phyloP scores from a whole-genome alignment of 371 early-diverging fungal genomes.

The Quaeritorhiza haematococci region DNA sequence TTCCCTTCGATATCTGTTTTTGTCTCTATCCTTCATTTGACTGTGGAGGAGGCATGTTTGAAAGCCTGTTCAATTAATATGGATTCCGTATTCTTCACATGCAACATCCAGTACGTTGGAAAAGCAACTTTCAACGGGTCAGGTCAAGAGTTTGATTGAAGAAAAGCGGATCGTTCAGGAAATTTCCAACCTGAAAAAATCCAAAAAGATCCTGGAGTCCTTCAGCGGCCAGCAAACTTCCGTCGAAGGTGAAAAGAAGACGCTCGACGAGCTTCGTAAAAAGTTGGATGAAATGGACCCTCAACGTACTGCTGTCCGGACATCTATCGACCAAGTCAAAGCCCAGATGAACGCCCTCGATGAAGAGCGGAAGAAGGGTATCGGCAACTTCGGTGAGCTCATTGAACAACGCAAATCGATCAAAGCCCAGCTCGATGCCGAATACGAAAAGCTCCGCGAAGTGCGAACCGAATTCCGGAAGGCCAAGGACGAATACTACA shows the following conservation, averaged over 20 bases:
- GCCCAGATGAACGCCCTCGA: slow-evolving; percentile 63
- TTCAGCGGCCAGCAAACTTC: slow-evolving; percentile 59
- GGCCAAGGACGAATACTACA: slow-evolving; percentile 71
- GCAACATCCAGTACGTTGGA: slow-evolving; percentile 62
- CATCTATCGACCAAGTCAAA: slow-evolving; percentile 22
- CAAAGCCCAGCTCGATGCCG: slow-evolving; percentile 66
- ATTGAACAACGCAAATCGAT: slow-evolving; percentile 71
- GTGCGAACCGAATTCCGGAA: slow-evolving; percentile 67
- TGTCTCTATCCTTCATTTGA: slow-evolving; percentile 10
- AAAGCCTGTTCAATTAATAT: not conserved
- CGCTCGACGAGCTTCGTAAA: slow-evolving; percentile 25
- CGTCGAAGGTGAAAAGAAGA: slow-evolving; percentile 63
- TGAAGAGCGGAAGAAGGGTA: slow-evolving; percentile 53
- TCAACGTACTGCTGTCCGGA: slow-evolving; percentile 28
- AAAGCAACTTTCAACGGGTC: slow-evolving; percentile 70
- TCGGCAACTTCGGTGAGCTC: slow-evolving; percentile 63
- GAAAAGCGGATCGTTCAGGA: slow-evolving; percentile 82
- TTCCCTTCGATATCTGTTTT: not conserved
- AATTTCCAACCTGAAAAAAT: slow-evolving; percentile 73
- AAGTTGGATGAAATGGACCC: slow-evolving; percentile 19
- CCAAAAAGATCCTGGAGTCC: slow-evolving; percentile 69
- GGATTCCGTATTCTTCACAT: not conserved
- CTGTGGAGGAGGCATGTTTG: not conserved
- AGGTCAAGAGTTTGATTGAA: slow-evolving; percentile 65
- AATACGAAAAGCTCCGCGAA: slow-evolving; percentile 60